A percentile compares a stretch with the other conserved stretches of the same genome.
Evolutionary conservation across 139 green algal genomes (phyloP).

Genomic region (Chlamydomonas sp.): DNA sequence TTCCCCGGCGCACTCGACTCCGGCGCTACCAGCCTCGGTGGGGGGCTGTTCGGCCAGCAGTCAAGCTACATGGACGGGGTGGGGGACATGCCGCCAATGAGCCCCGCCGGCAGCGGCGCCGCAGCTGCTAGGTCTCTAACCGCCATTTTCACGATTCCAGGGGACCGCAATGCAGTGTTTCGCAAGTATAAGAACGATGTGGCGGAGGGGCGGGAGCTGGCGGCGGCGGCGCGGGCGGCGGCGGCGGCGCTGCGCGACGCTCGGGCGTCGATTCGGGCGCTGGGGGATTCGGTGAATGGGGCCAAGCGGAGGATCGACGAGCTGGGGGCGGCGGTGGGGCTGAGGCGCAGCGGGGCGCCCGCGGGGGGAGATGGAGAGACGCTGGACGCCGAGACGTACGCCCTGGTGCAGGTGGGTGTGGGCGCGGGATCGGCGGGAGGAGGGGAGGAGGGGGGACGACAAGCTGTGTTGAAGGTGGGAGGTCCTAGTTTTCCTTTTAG

Average conservation of each 20-base stretch:
- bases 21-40: not conserved
- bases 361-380: constrained; percentile 40
- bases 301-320: constrained; percentile 68
- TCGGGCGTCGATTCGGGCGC: constrained; percentile 53
- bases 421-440: not conserved
- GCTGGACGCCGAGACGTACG: constrained; percentile 65
- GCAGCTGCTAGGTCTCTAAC: constrained; percentile 2
- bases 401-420: constrained; percentile 41
- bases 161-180: constrained; percentile 54
- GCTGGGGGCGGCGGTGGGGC: constrained; percentile 29
- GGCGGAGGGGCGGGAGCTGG: constrained; percentile 52
- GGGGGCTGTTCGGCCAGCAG: not conserved
- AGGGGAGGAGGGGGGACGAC: no score
- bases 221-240: constrained; percentile 48
- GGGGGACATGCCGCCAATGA: not conserved
- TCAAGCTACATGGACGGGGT: no score
- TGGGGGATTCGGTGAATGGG: constrained; percentile 51
- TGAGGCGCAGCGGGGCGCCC: not conserved
- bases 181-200: constrained; percentile 49
- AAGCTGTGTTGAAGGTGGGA: not conserved
- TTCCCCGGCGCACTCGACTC: not conserved
- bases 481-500: not conserved
- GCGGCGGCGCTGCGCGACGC: constrained; percentile 47
- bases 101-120: not conserved
- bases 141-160: not conserved